Conservation (phyloP, 2,329 filamentous ascomycete genomes). For the Ciborinia camelliae region DNA sequence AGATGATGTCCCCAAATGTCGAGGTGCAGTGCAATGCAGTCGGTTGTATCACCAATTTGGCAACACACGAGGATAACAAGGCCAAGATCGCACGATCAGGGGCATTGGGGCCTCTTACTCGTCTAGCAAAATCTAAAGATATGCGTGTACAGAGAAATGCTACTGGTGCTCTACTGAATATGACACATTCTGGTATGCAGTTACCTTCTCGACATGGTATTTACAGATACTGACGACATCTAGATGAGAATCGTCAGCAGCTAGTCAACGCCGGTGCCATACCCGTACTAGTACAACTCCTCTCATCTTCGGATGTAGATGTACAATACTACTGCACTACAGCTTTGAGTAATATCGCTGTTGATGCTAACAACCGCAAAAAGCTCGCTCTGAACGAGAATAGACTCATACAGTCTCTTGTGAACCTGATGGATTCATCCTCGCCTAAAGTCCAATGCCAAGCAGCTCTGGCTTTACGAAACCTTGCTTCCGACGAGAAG, state of each 20-base stretch:
- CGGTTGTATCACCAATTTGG: slow-evolving; percentile 96
- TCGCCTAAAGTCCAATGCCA: slow-evolving; percentile 98
- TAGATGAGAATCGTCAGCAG: slow-evolving; percentile 96
- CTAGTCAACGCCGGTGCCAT: slow-evolving; percentile 98
- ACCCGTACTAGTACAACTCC: slow-evolving; percentile 89
- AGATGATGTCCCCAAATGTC: slow-evolving; percentile 97
- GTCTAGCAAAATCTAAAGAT: slow-evolving; percentile 92
- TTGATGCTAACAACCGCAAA: slow-evolving; percentile 86
- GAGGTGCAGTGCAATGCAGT: slow-evolving; percentile 99
- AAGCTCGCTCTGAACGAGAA: slow-evolving; percentile 88
- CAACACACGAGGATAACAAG: slow-evolving; percentile 98
- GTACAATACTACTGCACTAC: slow-evolving; percentile 99
- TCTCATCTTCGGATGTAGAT: slow-evolving; percentile 90
- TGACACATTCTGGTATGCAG: slow-evolving; percentile 90
- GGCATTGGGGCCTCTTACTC: slow-evolving; percentile 83
- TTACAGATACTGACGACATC: slow-evolving; percentile 22
- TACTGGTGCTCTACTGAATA: slow-evolving; percentile 92
- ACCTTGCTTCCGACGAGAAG: slow-evolving; percentile 95
- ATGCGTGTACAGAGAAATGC: slow-evolving; percentile 98
- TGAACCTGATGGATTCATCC: slow-evolving; percentile 95
- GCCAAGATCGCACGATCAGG: slow-evolving; percentile 96
- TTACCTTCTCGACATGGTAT: neutral
- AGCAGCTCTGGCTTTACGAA: slow-evolving; percentile 87
- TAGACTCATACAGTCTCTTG: slow-evolving; percentile 86
- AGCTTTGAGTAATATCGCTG: slow-evolving; percentile 95